Percentiles rank a stretch among this genome's conserved stretches.
Evolutionary conservation across 2,329 filamentous ascomycete species (phyloP).

Genomic region (Gnomoniopsis smithogilvyi): DNA sequence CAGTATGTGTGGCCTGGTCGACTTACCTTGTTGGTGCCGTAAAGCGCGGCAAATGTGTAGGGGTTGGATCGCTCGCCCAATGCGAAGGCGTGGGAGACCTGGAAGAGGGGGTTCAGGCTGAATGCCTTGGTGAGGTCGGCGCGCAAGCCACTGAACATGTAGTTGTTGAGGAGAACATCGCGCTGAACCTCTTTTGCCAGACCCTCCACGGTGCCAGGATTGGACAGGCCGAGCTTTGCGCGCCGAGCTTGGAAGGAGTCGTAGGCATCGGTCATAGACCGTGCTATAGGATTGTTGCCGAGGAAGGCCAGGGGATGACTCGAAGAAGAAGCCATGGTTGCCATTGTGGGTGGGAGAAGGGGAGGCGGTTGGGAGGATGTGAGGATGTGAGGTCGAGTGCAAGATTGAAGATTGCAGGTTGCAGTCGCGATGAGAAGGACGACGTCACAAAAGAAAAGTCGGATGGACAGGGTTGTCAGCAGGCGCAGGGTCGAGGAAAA

Average conservation of each 20-base stretch:
- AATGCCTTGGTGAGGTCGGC: slow-evolving; percentile 97
- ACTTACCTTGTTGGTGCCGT: slow-evolving; percentile 86
- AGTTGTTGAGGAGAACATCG: slow-evolving; percentile 94
- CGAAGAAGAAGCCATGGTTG: slow-evolving; percentile 48
- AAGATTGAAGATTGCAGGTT: slow-evolving; percentile 2
- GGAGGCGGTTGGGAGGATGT: background rate
- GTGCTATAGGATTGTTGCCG: slow-evolving; percentile 69
- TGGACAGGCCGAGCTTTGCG: slow-evolving; percentile 81
- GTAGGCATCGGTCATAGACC: slow-evolving; percentile 72
- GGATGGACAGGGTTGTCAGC: slow-evolving; percentile 15
- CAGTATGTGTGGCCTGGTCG: slow-evolving; percentile 14
- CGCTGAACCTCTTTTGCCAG: slow-evolving; percentile 86
- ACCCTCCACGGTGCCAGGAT: slow-evolving; percentile 89
- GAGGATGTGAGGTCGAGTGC: slow-evolving; percentile 19
- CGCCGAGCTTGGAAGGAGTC: slow-evolving; percentile 80
- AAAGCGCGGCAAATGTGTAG: slow-evolving; percentile 92
- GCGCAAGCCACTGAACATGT: slow-evolving; percentile 93
- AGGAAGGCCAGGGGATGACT: slow-evolving; percentile 62
- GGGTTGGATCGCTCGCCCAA: slow-evolving; percentile 92
- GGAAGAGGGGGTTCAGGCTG: slow-evolving; percentile 89
- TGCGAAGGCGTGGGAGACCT: slow-evolving; percentile 94
- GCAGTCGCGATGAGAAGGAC: slow-evolving; percentile 16
- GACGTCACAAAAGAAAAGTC: slow-evolving; percentile 20
- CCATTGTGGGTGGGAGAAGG: background rate
- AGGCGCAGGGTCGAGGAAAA: slow-evolving; percentile 1